Evolutionary conservation across 2,329 filamentous ascomycete genomes (phyloP).

Genomic region (Pseudonectria foliicola): DNA sequence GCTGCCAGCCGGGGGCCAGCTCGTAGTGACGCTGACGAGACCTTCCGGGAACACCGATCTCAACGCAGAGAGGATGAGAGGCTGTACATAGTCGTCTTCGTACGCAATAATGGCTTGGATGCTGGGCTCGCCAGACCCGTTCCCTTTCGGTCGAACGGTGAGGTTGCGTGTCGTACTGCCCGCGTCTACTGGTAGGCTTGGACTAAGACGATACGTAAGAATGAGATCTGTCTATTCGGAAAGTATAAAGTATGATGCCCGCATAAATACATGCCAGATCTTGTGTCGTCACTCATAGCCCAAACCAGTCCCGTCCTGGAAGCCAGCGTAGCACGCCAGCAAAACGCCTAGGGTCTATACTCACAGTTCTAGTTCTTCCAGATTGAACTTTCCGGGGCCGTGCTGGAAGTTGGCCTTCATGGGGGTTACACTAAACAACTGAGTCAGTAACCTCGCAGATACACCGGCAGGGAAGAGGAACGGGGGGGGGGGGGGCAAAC

Average conservation of each 20-base stretch:
- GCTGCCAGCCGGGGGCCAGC: conserved; percentile 24
- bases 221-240: conserved; percentile 24
- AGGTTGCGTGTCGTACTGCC: conserved; percentile 9
- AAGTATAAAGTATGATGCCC: conserved; percentile 11
- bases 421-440: conserved; percentile 67
- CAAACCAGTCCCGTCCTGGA: conserved; percentile 3
- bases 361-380: conserved; percentile 77
- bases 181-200: conserved; percentile 8
- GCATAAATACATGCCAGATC: conserved; percentile 24
- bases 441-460: no score
- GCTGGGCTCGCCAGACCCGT: conserved; percentile 7
- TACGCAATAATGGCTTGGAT: conserved; percentile 71
- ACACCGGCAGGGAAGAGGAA: neutral
- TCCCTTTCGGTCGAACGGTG: conserved; percentile 13
- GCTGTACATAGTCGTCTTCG: conserved; percentile 83
- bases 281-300: conserved; percentile 13
- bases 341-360: conserved; percentile 36
- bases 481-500: conserved; percentile 36
- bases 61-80: conserved; percentile 71
- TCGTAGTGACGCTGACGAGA: conserved; percentile 49
- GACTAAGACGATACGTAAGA: conserved; percentile 29
- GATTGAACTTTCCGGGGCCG: conserved; percentile 51
- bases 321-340: conserved; percentile 10
- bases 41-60: conserved; percentile 49
- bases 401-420: conserved; percentile 92